Percentiles rank a stretch among this genome's conserved stretches.
Conservation (phyloP, 306 rosid species). For the Hippophae gyantsensis region DNA sequence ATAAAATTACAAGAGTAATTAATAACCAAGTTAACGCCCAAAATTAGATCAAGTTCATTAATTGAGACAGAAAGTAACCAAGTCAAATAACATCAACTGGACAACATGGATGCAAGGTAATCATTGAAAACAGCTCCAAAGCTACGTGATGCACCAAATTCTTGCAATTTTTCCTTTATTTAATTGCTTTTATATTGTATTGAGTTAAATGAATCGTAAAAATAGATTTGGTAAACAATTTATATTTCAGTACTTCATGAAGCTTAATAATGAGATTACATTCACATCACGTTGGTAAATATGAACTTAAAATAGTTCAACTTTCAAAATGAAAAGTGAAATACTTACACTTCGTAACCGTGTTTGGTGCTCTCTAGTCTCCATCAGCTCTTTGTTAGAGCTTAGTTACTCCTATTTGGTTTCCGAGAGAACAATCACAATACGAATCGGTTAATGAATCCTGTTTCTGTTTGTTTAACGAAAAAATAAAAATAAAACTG, state of each 20-base stretch:
- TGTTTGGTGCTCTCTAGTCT: neutral
- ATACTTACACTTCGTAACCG: constrained; percentile 6
- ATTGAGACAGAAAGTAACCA: no score
- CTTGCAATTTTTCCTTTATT: no score
- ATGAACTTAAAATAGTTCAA: neutral
- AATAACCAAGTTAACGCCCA: no score
- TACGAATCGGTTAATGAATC: constrained; percentile 5
- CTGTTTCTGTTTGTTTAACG: neutral
- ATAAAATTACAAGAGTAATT: neutral
- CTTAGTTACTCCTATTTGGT: constrained; percentile 3
- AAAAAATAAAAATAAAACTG: constrained; percentile 1
- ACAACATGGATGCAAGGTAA: no score
- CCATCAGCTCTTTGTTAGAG: neutral
- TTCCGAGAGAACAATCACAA: constrained; percentile 1
- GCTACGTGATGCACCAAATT: no score
- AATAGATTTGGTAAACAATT: neutral
- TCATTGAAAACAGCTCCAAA: no score
- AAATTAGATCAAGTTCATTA: no score
- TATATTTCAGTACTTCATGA: neutral
- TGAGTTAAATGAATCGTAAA: no score
- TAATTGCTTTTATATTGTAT: no score
- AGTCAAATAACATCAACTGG: no score
- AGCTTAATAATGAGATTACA: constrained; percentile 10
- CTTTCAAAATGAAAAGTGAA: neutral
- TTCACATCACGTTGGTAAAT: neutral